These are phyloP conservation scores for Ophiostoma sp. DNA, from an alignment of 2,329 filamentous ascomycete species.

Conservation along the genomic window DNA sequence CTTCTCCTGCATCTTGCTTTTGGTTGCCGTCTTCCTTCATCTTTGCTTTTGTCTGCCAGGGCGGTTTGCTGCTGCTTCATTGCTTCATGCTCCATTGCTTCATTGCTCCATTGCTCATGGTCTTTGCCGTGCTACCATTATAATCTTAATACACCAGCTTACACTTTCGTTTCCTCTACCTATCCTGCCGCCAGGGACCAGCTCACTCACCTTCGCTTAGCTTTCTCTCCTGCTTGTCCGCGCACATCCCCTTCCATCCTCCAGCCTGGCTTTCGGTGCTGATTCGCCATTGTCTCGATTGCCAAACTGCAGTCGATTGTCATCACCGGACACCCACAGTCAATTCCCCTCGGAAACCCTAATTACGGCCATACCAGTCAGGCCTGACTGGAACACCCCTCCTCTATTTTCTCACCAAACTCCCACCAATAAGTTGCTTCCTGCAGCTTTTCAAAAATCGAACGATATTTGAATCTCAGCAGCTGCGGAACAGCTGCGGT, in stretches of 20 bases:
- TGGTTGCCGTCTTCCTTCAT: too few relatives aligned
- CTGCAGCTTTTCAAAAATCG: too few relatives aligned
- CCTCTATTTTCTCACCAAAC: neutral
- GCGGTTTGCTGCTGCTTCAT: neutral
- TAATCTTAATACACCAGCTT: slow-evolving; percentile 12
- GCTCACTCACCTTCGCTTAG: too few relatives aligned
- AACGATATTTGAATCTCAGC: too few relatives aligned
- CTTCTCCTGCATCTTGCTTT: neutral
- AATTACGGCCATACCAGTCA: slow-evolving; percentile 23
- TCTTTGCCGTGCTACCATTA: neutral
- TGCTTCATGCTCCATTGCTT: neutral
- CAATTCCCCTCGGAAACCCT: neutral
- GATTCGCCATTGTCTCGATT: neutral
- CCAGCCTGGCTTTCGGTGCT: slow-evolving; percentile 1
- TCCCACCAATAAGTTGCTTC: too few relatives aligned
- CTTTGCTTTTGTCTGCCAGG: too few relatives aligned
- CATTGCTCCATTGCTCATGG: neutral
- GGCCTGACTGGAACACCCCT: slow-evolving; percentile 22
- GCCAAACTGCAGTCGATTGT: neutral
- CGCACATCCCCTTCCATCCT: neutral
- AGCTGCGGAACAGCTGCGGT: too few relatives aligned
- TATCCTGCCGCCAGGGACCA: neutral
- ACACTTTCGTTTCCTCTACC: neutral
- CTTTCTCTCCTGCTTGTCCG: neutral
- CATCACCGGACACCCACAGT: neutral